Evolutionary conservation across 2,329 filamentous ascomycete genomes (phyloP), one percentile per base, ranked within the genome.

Genomic region (Xylariomycetidae sp.): DNA sequence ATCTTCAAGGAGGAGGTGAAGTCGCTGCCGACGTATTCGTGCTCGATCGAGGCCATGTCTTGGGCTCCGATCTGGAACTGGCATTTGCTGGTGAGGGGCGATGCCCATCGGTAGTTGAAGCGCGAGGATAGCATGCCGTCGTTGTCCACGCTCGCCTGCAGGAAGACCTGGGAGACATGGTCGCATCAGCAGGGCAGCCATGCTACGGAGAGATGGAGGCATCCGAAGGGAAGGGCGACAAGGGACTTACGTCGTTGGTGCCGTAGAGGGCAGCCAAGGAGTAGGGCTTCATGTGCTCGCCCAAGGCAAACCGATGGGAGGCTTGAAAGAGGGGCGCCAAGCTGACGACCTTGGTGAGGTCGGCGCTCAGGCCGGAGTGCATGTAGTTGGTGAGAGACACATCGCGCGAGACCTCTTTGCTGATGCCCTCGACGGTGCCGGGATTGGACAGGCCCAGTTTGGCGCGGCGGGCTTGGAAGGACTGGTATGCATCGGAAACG

Each of bases 311-410:
- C 52, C 92, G 86, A 68, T 98, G 92, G 47, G 90, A 95, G 51
- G 95, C 85, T 67, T 96, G 90, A 74, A 98, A 98, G 49, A 96
- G 70, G 38, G 92, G 92, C 37, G 81, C 78, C 61, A 94, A 78
- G 74, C 88, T 92, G 68, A 96, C 94, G 58, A 87, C 81, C 74
- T 95, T 96, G 59, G 88, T 95, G 59, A 96, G 72, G 64, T 98
- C 92, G 61, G 90, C 93, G 59, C 90, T 85, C 61, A 98, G 76
- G 54, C 92, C 92, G 27, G 86, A 85, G 72, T 98, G 96, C 79
- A 92, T 93, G 63, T 87, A 85, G 72, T 95, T 95, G 67, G 83
- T 92, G 55, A 95, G 79, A 60, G 96, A 82, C 52, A 95, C 89
- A 75, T 95, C 89, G 65, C 89, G 88, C 69, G 93, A 83, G 43